A percentile compares a stretch with the other conserved stretches of the same genome.
Evolutionary conservation across 148 eudicot species (phyloP).

Genomic region (Suaeda aralocaspica): DNA sequence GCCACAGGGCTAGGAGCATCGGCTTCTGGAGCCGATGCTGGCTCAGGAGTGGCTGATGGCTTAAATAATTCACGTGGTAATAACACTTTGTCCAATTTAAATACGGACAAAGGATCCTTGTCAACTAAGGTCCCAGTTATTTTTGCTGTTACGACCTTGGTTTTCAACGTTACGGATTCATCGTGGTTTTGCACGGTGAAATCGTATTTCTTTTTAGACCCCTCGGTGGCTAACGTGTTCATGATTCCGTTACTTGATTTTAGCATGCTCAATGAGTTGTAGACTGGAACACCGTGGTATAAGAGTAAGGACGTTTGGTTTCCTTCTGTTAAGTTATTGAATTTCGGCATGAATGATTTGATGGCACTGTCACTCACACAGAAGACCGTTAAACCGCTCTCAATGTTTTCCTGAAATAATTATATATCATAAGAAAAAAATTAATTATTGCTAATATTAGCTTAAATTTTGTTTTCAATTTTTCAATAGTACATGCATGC

Average conservation of each 20-base stretch:
- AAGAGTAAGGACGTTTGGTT: conserved; percentile 41
- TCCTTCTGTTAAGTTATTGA: conserved; percentile 50
- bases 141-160: conserved; percentile 53
- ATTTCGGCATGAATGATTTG: conserved; percentile 57
- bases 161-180: conserved; percentile 57
- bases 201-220: conserved; percentile 43
- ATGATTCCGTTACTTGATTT: conserved; percentile 57
- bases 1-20: conserved; percentile 31
- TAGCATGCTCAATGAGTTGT: conserved; percentile 54
- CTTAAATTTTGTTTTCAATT: no score
- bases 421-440: no score
- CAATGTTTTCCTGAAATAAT: conserved; percentile 31
- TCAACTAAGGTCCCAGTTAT: conserved; percentile 60
- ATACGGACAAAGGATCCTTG: conserved; percentile 49
- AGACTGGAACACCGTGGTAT: conserved; percentile 66
- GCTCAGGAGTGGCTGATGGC: conserved; percentile 20
- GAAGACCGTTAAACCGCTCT: conserved; percentile 67
- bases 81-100: conserved; percentile 59
- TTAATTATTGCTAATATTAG: no score
- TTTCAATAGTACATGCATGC: no score
- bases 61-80: conserved; percentile 63
- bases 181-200: conserved; percentile 57
- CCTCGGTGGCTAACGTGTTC: conserved; percentile 74
- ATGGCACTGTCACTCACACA: conserved; percentile 55
- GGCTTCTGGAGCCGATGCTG: conserved; percentile 44